Evolutionary conservation across 345 rosid genomes (phyloP), one percentile per base, ranked within the genome.

Genomic region (Gossypium stocksii): DNA sequence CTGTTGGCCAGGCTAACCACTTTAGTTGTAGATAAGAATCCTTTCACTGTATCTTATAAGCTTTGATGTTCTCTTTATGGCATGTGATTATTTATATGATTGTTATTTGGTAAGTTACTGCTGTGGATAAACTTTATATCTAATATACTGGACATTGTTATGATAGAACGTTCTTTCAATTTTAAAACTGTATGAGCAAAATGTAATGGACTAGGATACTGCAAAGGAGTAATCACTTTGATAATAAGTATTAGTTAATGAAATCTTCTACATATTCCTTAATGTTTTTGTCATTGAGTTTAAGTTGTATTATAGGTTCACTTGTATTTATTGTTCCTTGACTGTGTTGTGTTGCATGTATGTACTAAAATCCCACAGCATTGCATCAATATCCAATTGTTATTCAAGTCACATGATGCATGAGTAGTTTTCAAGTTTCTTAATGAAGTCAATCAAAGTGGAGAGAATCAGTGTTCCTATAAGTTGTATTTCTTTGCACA

Each of bases 401-500:
- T 69, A 27, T 41, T 27, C 60, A 51, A 4, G 34, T 51, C 59
- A 49, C 46, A 27, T 27, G 72, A 69, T 69, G 72, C 59, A 49
- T 2, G 60, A 52, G 61, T 52, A 51, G 46, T 69, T 23, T 49
- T 49, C 46, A 69, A 52, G 46, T 52, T 52, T 12, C 17, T 23
- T 52, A 52, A 17, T 52, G 6, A 69, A 70, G 27, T 34, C 25
- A 53, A 52, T 52, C 25, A 70, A 12, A 64, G 54, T 65, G 54
- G 52, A 66, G 45, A 61, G 22, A 56, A 53, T 20, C 20, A 46
- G 25, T 20, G 12, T 51, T 60, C 23, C 54, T 66, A 41, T 60
- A 14, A 34, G 34, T 17, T 57, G 46, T 56, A 51, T 71, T 61
- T 82, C 25, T 77, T 51, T 22, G 16, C 51, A 16, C 76, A 79